Evolutionary conservation across 2,329 filamentous ascomycete genomes (phyloP).

Genomic region (Penicillium sp.): DNA sequence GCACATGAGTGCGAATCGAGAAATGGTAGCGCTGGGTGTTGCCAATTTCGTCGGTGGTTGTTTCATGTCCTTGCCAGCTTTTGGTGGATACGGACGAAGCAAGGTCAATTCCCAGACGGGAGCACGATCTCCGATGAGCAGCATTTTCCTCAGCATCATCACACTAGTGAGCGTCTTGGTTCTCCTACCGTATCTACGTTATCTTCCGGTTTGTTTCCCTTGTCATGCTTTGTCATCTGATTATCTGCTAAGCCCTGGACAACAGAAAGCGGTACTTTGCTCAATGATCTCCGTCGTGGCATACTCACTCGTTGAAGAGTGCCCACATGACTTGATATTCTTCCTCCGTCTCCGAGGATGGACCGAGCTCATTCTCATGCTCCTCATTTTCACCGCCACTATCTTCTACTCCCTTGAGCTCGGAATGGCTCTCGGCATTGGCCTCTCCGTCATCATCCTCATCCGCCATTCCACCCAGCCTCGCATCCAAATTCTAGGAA

Average conservation of each 20-base stretch:
- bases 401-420: conserved; percentile 93
- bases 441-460: conserved; percentile 82
- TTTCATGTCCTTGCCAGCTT: conserved; percentile 89
- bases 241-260: conserved; percentile 1
- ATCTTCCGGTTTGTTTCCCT: conserved; percentile 72
- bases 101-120: conserved; percentile 94
- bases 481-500: conserved; percentile 92
- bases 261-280: conserved; percentile 84
- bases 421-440: conserved; percentile 91
- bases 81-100: conserved; percentile 93
- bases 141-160: conserved; percentile 78
- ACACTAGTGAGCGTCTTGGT: conserved; percentile 78
- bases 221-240: background rate
- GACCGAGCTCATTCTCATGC: conserved; percentile 83
- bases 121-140: conserved; percentile 90
- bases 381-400: conserved; percentile 83
- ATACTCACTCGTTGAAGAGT: conserved; percentile 91
- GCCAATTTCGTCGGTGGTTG: conserved; percentile 89
- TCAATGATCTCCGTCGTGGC: conserved; percentile 95
- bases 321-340: conserved; percentile 86
- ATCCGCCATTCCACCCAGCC: conserved; percentile 88
- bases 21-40: conserved; percentile 85
- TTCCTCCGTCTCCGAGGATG: conserved; percentile 83
- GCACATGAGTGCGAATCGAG: conserved; percentile 82
- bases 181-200: conserved; percentile 88